A percentile compares a stretch with the other conserved stretches of the same genome.
These are phyloP conservation scores for Aspergillus indologenus DNA, from an alignment of 495 filamentous ascomycete species.

Conservation along the genomic window DNA sequence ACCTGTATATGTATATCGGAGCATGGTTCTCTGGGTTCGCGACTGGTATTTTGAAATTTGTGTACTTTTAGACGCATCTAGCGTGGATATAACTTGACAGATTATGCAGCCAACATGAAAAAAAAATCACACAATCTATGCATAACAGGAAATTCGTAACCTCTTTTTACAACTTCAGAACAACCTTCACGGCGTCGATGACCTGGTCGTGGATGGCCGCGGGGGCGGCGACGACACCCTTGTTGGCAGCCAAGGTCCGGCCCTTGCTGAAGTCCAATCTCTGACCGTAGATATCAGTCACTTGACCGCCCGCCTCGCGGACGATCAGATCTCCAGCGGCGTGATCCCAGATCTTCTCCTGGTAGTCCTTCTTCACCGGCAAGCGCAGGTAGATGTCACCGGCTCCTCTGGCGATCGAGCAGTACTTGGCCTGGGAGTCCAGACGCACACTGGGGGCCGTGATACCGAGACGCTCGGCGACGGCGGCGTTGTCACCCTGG, in stretches of 20 bases:
- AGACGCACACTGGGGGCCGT: constrained; percentile 80
- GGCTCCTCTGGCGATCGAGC: constrained; percentile 88
- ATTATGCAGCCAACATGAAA: constrained; percentile 15
- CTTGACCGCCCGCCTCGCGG: constrained; percentile 86
- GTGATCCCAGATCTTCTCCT: constrained; percentile 99
- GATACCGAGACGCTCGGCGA: constrained; percentile 81
- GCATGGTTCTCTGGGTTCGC: constrained; percentile 24
- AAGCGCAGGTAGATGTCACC: constrained; percentile 92
- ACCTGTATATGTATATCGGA: constrained; percentile 43
- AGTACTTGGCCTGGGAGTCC: constrained; percentile 98
- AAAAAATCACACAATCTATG: background rate
- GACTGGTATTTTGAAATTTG: constrained; percentile 21
- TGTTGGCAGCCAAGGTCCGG: constrained; percentile 82
- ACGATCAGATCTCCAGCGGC: constrained; percentile 95
- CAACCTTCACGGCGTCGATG: constrained; percentile 75
- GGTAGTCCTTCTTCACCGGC: constrained; percentile 77
- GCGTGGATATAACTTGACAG: constrained; percentile 25
- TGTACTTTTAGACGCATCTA: constrained; percentile 43
- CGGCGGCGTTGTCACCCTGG: constrained; percentile 79
- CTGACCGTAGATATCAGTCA: constrained; percentile 80
- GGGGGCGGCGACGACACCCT: constrained; percentile 88
- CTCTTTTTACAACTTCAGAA: constrained; percentile 58
- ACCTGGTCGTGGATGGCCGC: constrained; percentile 71
- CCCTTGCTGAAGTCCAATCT: constrained; percentile 81
- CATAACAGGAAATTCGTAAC: constrained; percentile 15